Percentiles rank a stretch among this genome's conserved stretches.
These are phyloP conservation scores for Metschnikowia hibisci DNA, from an alignment of 805 yeast species.

Conservation along the genomic window DNA sequence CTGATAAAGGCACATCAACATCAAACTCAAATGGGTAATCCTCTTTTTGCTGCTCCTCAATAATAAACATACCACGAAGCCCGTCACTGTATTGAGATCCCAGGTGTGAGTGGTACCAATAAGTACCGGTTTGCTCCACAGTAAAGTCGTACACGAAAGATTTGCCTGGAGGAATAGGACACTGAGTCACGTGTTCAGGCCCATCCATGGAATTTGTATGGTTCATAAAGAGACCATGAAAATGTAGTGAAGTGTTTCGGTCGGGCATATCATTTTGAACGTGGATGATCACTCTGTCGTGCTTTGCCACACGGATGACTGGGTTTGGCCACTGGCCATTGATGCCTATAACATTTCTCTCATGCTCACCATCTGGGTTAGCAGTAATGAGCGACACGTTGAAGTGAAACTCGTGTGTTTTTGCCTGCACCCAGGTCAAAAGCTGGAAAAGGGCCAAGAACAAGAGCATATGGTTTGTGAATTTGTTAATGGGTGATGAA, in stretches of 20 bases:
- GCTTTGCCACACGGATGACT: slow-evolving; percentile 31
- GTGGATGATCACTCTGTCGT: slow-evolving; percentile 40
- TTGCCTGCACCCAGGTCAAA: slow-evolving; percentile 13
- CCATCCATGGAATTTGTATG: slow-evolving; percentile 43
- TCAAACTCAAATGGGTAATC: slow-evolving; percentile 56
- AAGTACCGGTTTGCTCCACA: slow-evolving; percentile 21
- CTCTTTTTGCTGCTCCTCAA: slow-evolving; percentile 47
- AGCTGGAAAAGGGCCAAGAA: slow-evolving; percentile 5
- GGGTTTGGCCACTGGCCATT: slow-evolving; percentile 49
- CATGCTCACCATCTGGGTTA: slow-evolving; percentile 55
- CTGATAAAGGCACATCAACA: slow-evolving; percentile 52
- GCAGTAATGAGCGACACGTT: slow-evolving; percentile 38
- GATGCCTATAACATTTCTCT: slow-evolving; percentile 54
- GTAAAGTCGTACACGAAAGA: slow-evolving; percentile 37
- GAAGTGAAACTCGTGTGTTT: slow-evolving; percentile 34
- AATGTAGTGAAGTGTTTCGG: slow-evolving; percentile 39
- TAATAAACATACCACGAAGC: slow-evolving; percentile 60
- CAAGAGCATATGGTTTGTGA: neutral
- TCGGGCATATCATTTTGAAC: slow-evolving; percentile 32
- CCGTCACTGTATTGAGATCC: slow-evolving; percentile 81
- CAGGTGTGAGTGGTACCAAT: slow-evolving; percentile 78
- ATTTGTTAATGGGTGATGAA: neutral
- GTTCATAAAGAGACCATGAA: slow-evolving; percentile 43
- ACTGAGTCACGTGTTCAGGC: slow-evolving; percentile 44
- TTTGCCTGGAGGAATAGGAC: slow-evolving; percentile 41